Evolutionary conservation across 2,329 filamentous ascomycete species (phyloP).

Genomic region (Tetracladium maxilliforme): DNA sequence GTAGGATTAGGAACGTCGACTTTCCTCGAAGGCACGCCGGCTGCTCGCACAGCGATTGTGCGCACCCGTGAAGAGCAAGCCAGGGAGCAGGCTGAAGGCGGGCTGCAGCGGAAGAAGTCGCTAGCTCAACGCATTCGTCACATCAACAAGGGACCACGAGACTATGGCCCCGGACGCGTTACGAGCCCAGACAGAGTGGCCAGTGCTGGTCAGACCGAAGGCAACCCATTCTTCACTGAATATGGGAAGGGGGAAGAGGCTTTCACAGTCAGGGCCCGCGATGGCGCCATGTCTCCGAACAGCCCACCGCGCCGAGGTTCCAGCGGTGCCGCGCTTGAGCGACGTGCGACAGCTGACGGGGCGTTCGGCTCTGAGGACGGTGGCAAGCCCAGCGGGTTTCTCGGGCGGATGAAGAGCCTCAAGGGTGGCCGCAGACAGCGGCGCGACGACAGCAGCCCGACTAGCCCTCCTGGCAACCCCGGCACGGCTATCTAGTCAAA

Average conservation of each 20-base stretch:
- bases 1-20: slow-evolving; percentile 85
- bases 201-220: slow-evolving; percentile 14
- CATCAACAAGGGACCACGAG: slow-evolving; percentile 57
- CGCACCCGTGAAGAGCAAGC: too few relatives aligned
- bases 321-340: slow-evolving; percentile 33
- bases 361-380: slow-evolving; percentile 22
- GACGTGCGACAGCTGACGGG: slow-evolving; percentile 47
- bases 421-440: slow-evolving; percentile 50
- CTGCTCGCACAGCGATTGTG: slow-evolving; percentile 65
- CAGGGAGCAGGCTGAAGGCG: slow-evolving; percentile 56
- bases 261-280: slow-evolving; percentile 24
- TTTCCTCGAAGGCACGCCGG: slow-evolving; percentile 87
- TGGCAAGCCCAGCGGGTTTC: slow-evolving; percentile 38
- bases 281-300: slow-evolving; percentile 38
- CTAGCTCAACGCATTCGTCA: slow-evolving; percentile 82
- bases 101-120: slow-evolving; percentile 82
- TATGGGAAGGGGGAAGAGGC: slow-evolving; percentile 44
- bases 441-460: slow-evolving; percentile 7
- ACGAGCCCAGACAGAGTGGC: slow-evolving; percentile 37
- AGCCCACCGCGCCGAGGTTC: slow-evolving; percentile 40
- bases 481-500: background rate
- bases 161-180: slow-evolving; percentile 42
- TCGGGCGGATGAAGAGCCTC: slow-evolving; percentile 70
- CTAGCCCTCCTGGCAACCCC: background rate
- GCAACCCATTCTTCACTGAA: slow-evolving; percentile 74